Conservation (phyloP, 108 stramenopile species). For the Seminavis robusta region DNA sequence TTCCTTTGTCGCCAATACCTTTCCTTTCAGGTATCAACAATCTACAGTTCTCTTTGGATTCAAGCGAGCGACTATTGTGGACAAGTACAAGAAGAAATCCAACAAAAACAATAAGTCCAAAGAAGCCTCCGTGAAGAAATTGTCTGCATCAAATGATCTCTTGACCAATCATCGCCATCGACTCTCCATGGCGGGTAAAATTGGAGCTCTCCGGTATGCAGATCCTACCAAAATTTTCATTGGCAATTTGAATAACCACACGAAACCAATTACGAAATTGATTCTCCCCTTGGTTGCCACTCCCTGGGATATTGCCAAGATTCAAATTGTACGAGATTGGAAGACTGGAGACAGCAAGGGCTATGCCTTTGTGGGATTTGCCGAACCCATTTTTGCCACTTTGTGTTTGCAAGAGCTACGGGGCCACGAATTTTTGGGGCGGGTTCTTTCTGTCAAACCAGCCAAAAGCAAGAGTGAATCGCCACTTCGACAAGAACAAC, state of each 20-base stretch:
- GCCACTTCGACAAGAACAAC: slow-evolving; percentile 76
- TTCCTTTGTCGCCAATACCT: too few species aligned
- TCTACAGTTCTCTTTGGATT: too few species aligned
- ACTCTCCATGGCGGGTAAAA: slow-evolving; percentile 61
- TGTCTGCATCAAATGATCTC: too few species aligned
- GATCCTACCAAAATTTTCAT: slow-evolving; percentile 75
- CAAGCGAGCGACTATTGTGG: too few species aligned
- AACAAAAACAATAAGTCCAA: too few species aligned
- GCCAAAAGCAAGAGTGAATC: slow-evolving; percentile 44
- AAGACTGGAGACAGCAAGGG: slow-evolving; percentile 84
- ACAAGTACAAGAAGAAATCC: too few species aligned
- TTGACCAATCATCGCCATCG: slow-evolving; percentile 41
- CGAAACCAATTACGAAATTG: slow-evolving; percentile 18
- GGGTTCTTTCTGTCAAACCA: slow-evolving; percentile 57
- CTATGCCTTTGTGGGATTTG: slow-evolving; percentile 80
- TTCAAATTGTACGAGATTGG: slow-evolving; percentile 81
- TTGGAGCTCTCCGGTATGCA: slow-evolving; percentile 68
- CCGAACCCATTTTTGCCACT: slow-evolving; percentile 78
- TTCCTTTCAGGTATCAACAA: too few species aligned
- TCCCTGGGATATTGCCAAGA: neutral
- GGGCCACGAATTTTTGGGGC: slow-evolving; percentile 47
- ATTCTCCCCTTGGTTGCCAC: slow-evolving; percentile 8
- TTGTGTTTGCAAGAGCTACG: slow-evolving; percentile 61
- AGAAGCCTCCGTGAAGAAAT: too few species aligned
- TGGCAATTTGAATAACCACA: slow-evolving; percentile 84